Evolutionary conservation across 1,284 basidiomycete genomes (phyloP), one percentile per base, ranked within the genome.

Genomic region (Laetiporus sulphureus): DNA sequence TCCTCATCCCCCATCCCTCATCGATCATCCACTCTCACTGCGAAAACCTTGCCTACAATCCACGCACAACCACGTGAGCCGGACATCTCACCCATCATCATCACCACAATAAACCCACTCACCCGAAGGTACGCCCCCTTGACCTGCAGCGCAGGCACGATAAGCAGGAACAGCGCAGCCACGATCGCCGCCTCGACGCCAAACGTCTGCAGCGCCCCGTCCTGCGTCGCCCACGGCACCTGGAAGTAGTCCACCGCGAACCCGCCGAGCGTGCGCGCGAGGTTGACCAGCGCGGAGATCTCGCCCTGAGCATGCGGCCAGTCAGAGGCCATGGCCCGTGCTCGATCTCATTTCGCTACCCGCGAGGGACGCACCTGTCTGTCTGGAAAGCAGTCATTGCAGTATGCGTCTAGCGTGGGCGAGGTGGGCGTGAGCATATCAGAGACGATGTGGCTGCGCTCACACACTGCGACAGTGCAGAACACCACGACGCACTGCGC

Each of bases 171-270:
- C 10, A 77, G 51, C 0, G 60, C 76, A 0, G 63, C 62, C 6
- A 75, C 73, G 35, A 79, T 69, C 63, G 75, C 77, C 20, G 75
- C 75, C 54, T 81, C 77, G 36, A 68, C 66, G 3, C 77, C 78
- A 50, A 79, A 75, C 4, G 73, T 72, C 52, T 76, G 72, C 20
- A 77, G 54, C 4, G 75, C 74, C 24, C 78, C 78, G 32, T 72
- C 53, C 48, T 67, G 71, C 29, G 57, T 58, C 8, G 77, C 73
- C 78, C 77, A 81, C 10, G 71, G 68, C 2, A 78, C 69, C 54
- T 82, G 78, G 61, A 75, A 82, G 57, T 73, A 82, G 1, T 79
- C 75, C 3, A 83, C 75, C 33, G 69, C 71, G 56, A 82, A 81
- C 0, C 75, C 79, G 31, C 76, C 76, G 7, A 84, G 62, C 3